Evolutionary conservation across 1,139 yeast genomes (phyloP).

Genomic region (Protomyces arabidopsidicola): DNA sequence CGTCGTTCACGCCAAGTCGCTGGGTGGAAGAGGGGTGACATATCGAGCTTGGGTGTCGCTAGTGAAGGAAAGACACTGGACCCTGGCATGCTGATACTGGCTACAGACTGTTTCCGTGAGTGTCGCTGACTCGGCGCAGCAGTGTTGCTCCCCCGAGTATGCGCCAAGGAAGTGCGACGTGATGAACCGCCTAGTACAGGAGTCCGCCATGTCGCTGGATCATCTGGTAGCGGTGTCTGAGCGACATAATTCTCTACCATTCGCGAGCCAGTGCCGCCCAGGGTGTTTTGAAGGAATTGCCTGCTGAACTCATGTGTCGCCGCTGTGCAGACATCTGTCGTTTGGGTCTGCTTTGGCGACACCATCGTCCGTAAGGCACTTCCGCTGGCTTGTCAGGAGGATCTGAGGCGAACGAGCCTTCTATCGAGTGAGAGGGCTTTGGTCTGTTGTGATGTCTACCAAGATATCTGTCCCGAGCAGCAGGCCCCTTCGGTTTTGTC

Average conservation of each 20-base stretch:
- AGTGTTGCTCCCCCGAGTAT: background rate
- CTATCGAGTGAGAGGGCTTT: too few species aligned
- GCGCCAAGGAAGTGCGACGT: background rate
- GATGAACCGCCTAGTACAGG: background rate
- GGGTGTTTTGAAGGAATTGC: background rate
- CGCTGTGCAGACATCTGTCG: background rate
- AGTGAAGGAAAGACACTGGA: background rate
- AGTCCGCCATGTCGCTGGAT: background rate
- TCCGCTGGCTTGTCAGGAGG: too few species aligned
- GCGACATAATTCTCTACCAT: background rate
- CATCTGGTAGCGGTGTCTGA: background rate
- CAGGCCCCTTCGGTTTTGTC: too few species aligned
- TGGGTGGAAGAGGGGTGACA: background rate
- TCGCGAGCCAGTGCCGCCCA: background rate
- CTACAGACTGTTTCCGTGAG: background rate
- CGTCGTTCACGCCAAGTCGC: background rate
- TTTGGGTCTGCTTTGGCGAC: background rate
- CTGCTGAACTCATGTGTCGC: background rate
- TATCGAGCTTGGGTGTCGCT: background rate
- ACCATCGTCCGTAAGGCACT: too few species aligned
- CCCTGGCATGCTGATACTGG: background rate
- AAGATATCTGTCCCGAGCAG: too few species aligned
- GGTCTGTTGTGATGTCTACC: too few species aligned
- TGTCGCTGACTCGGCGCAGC: background rate
- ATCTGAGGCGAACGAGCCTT: too few species aligned